Percentiles rank a stretch among this genome's conserved stretches.
These are phyloP conservation scores for Vanrija pseudolonga DNA, from an alignment of 1,284 basidiomycete species.

Conservation along the genomic window DNA sequence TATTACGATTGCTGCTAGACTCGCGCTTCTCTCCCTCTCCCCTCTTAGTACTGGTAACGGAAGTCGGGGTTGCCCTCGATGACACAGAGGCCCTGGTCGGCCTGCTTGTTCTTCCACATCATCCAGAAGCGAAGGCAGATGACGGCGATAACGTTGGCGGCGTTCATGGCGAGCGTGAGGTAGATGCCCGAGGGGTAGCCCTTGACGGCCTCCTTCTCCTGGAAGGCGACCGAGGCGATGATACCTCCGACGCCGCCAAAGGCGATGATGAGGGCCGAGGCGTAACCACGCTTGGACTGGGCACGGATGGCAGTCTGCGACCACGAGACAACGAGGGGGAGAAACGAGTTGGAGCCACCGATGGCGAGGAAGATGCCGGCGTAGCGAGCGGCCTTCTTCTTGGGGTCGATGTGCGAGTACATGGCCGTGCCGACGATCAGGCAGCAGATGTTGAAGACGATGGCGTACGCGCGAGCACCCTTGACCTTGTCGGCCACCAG, in stretches of 20 bases:
- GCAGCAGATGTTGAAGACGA: constrained; percentile 11
- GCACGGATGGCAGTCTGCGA: constrained; percentile 49
- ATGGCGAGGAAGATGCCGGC: constrained; percentile 47
- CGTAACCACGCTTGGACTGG: constrained; percentile 47
- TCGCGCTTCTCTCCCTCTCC: too few relatives aligned
- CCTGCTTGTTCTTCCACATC: constrained; percentile 4
- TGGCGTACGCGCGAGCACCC: constrained; percentile 3
- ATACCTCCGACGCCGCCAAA: constrained; percentile 52
- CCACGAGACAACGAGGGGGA: constrained; percentile 40
- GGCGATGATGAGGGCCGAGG: constrained; percentile 46
- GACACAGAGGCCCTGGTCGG: constrained; percentile 9
- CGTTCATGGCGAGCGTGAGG: constrained; percentile 27
- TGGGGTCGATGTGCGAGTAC: constrained; percentile 8
- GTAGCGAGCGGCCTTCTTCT: background rate
- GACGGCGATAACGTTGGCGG: background rate
- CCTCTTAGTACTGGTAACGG: constrained; percentile 7
- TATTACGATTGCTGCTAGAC: too few relatives aligned
- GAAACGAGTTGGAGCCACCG: constrained; percentile 36
- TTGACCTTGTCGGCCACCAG: constrained; percentile 41
- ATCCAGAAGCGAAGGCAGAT: constrained; percentile 6
- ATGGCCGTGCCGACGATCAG: constrained; percentile 14
- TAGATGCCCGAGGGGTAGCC: constrained; percentile 22
- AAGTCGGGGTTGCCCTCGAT: constrained; percentile 13
- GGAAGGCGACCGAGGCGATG: constrained; percentile 39
- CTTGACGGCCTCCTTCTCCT: constrained; percentile 31